Evolutionary conservation across 2,329 filamentous ascomycete genomes (phyloP), one percentile per base, ranked within the genome.

Genomic region (Colletotrichum sp.): DNA sequence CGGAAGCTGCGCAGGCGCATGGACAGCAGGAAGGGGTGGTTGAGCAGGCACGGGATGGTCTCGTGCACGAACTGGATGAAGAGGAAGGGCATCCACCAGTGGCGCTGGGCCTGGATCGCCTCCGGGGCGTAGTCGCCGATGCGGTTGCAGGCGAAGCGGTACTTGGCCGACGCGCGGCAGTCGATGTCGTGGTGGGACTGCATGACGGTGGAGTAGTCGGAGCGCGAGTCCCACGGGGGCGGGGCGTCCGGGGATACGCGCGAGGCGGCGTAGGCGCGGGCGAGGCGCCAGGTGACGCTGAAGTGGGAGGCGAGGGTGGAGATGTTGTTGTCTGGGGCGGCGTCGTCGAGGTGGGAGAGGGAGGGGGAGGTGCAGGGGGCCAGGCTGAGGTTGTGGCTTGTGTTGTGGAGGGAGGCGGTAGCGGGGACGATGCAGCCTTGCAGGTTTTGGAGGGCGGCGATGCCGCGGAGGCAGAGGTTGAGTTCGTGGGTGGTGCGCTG

Each of bases 31-130:
- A 90, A 85, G 0, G 89, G 89, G 74, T 90, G 89, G 68, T 90
- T 90, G 10, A 91, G 82, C 1, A 90, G 84, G 74, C 88, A 90
- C 1, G 89, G 83, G 55, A 89, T 89, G 0, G 88, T 87, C 70
- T 89, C 87, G 76, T 90, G 90, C 16, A 90, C 80, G 73, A 90
- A 87, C 75, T 91, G 89, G 34, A 88, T 85, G 69, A 89, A 83
- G 10, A 90, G 83, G 85, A 87, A 91, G 0, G 89, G 88, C 0
- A 86, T 87, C 89, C 89, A 91, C 75, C 90, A 90, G 61, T 87
- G 85, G 24, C 89, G 83, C 67, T 87, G 84, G 0, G 82, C 79
- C 72, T 89, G 83, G 4, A 91, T 79, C 9, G 87, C 84, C 26
- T 87, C 85, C 0, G 82, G 72, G 0, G 85, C 81, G 34, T 84